These are phyloP conservation scores for Peniophora sp. DNA, from an alignment of 1,284 basidiomycete species.

Conservation along the genomic window DNA sequence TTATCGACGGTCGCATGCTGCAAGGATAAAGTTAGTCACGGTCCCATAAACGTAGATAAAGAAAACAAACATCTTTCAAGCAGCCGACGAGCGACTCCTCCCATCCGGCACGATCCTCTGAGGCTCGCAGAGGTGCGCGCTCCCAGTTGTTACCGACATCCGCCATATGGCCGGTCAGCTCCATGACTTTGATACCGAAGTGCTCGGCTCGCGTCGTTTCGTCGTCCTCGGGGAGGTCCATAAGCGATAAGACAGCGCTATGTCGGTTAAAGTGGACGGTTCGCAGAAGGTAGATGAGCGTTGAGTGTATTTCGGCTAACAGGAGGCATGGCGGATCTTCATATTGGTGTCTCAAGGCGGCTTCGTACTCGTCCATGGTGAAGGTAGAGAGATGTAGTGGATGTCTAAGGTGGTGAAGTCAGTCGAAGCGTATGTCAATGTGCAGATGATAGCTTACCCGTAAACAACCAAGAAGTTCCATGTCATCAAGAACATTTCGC, in stretches of 20 bases:
- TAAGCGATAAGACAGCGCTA: conserved; percentile 60
- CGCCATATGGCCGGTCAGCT: conserved; percentile 54
- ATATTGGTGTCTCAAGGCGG: conserved; percentile 73
- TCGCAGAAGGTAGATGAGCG: conserved; percentile 82
- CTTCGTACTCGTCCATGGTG: conserved; percentile 90
- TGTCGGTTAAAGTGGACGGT: conserved; percentile 69
- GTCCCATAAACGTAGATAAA: neutral
- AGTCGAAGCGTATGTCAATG: neutral
- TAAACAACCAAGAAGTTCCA: conserved; percentile 94
- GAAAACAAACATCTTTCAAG: conserved; percentile 74
- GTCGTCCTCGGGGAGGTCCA: conserved; percentile 39
- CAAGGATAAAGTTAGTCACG: conserved; percentile 4
- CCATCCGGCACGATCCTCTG: conserved; percentile 71
- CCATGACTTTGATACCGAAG: conserved; percentile 49
- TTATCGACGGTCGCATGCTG: conserved; percentile 73
- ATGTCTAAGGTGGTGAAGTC: conserved; percentile 41
- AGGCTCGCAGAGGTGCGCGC: conserved; percentile 56
- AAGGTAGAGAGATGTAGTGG: conserved; percentile 86
- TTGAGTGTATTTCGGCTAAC: conserved; percentile 83
- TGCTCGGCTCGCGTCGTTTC: conserved; percentile 26
- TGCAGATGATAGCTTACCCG: conserved; percentile 43
- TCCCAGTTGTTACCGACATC: conserved; percentile 80
- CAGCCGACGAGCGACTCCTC: conserved; percentile 83
- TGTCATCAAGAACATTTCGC: conserved; percentile 80
- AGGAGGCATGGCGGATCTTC: conserved; percentile 68